phyloP scores from a whole-genome alignment of 306 rosid species.

The Pterocarpus santalinus region DNA sequence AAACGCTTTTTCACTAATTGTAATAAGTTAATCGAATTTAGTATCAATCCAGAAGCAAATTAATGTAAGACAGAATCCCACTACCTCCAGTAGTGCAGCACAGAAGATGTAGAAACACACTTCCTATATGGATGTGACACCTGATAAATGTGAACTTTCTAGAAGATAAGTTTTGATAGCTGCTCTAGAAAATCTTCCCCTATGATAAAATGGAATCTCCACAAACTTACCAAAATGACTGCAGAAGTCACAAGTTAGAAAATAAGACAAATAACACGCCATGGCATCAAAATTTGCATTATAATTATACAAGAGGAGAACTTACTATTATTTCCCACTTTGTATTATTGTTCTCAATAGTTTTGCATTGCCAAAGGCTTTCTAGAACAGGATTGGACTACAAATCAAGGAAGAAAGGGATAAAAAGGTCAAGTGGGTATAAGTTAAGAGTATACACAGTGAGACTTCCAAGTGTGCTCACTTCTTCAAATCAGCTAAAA shows the following conservation, averaged over 20 bases:
- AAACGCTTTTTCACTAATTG: constrained; percentile 14
- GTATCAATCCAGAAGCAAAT: constrained; percentile 36
- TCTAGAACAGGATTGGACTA: constrained; percentile 95
- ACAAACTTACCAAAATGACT: constrained; percentile 95
- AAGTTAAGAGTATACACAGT: too few species aligned
- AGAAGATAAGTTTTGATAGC: constrained; percentile 89
- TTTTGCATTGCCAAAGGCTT: constrained; percentile 96
- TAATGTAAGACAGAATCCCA: constrained; percentile 9
- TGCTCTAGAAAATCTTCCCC: constrained; percentile 87
- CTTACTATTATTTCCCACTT: constrained; percentile 59
- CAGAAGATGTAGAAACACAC: constrained; percentile 97
- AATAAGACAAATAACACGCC: too few species aligned
- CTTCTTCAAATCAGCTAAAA: too few species aligned
- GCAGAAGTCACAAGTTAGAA: constrained; percentile 45
- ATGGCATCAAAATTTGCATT: constrained; percentile 22
- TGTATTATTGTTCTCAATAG: constrained; percentile 85
- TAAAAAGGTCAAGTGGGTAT: neutral
- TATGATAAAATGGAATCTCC: constrained; percentile 85
- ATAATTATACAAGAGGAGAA: constrained; percentile 27
- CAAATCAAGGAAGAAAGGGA: constrained; percentile 40
- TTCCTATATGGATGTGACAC: constrained; percentile 88
- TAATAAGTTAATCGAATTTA: constrained; percentile 3
- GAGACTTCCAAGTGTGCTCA: too few species aligned
- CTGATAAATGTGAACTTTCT: constrained; percentile 93
- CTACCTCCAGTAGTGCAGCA: constrained; percentile 84